Evolutionary conservation across 2,329 filamentous ascomycete genomes (phyloP).

Genomic region (Leptosphaerulina australis): DNA sequence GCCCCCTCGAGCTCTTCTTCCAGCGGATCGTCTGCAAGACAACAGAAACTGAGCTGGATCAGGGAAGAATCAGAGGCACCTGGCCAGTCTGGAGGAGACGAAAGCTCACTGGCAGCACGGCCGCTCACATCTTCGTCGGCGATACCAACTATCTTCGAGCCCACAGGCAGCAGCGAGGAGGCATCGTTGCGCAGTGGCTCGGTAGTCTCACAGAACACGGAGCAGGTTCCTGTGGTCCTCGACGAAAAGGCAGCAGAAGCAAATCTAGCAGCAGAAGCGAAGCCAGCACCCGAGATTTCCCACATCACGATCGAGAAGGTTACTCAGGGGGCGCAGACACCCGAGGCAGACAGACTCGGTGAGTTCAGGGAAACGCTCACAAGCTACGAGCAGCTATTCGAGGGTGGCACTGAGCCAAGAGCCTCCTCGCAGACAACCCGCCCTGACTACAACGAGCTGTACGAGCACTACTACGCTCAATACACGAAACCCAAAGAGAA

Average conservation of each 20-base stretch:
- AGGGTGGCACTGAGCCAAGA: slow-evolving; percentile 50
- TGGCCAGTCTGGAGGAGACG: slow-evolving; percentile 48
- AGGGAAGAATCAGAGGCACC: slow-evolving; percentile 86
- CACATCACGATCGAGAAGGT: slow-evolving; percentile 32
- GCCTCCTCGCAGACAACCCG: slow-evolving; percentile 52
- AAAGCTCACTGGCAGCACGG: slow-evolving; percentile 23
- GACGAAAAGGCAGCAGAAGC: slow-evolving; percentile 21
- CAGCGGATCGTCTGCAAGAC: slow-evolving; percentile 76
- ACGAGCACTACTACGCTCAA: slow-evolving; percentile 56
- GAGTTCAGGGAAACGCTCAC: slow-evolving; percentile 38
- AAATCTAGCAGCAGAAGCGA: slow-evolving; percentile 16
- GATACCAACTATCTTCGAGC: slow-evolving; percentile 36
- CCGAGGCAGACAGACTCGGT: slow-evolving; percentile 26
- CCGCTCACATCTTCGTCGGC: slow-evolving; percentile 30
- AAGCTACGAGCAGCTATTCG: slow-evolving; percentile 44
- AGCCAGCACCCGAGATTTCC: slow-evolving; percentile 25
- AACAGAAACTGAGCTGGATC: slow-evolving; percentile 84
- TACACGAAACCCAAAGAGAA: slow-evolving; percentile 82
- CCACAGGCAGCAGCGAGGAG: slow-evolving; percentile 17
- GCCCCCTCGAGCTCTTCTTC: slow-evolving; percentile 86
- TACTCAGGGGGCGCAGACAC: slow-evolving; percentile 28
- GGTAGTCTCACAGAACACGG: slow-evolving; percentile 19
- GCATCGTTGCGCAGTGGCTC: slow-evolving; percentile 16
- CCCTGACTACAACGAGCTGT: slow-evolving; percentile 50
- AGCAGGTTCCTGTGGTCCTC: slow-evolving; percentile 22